Base-by-base conservation (phyloP, 495 filamentous ascomycete genomes). In the Neurospora sp. region DNA sequence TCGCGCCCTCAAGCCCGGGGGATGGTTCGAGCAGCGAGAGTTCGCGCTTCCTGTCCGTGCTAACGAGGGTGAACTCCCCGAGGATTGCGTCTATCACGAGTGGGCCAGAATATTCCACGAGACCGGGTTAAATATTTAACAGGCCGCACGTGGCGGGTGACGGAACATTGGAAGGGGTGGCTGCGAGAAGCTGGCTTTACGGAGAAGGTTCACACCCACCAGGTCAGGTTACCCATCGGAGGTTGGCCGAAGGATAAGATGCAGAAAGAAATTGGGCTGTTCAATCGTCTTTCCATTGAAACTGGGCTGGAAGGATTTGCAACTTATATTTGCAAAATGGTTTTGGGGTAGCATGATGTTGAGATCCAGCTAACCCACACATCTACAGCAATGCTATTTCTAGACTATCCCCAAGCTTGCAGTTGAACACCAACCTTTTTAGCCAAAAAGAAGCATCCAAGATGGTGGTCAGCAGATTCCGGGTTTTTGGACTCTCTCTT, bases 151-250 rank as follows among this genome's bases (percentile, higher is more conserved):
- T 74, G 76, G 42, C 39, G 71, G 40, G 69, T 89, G 43, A 82
- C 84, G 0, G 79, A 85, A 39, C 82, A 84, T 3, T 78, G 87
- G 21, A 81, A 83, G 19, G 79, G 77, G 10, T 85, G 85, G 80
- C 83, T 90, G 81, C 81, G 81, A 71, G 82, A 85, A 28, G 81
- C 87, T 0, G 89, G 89, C 3, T 91, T 89, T 72, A 81, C 84
- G 7, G 70, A 19, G 82, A 85, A 89, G 73, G 80, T 90, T n/a
- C 74, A 84, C 69, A 81, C 84, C 72, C 77, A 79, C n/a, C 42
- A 82, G 4, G 76, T 79, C 71, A 88, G 85, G 74, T 72, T 87
- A 10, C 89, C 88, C 5, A 81, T 83, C 11, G 89, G 89, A 39
- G 78, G 79, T 0, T 91, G 89, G 89, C 83, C 86, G 0, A 79